Conservation (phyloP, 1,284 basidiomycete genomes). For the Tilletia horrida region DNA sequence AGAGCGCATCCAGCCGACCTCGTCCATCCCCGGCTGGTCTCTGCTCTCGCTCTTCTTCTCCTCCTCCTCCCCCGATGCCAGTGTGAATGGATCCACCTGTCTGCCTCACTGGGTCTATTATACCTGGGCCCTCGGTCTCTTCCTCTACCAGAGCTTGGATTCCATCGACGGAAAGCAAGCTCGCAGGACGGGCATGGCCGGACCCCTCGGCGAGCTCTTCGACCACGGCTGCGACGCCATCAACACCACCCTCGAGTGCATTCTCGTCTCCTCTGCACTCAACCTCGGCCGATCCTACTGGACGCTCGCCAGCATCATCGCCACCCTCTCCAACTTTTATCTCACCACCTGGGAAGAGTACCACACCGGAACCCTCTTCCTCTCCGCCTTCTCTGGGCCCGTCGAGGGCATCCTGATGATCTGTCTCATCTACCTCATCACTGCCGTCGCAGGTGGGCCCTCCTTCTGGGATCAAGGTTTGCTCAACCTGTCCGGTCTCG, state of each 20-base stretch:
- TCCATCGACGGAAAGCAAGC: constrained; percentile 94
- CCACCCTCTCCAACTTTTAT: constrained; percentile 89
- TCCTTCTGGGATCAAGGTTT: constrained; percentile 78
- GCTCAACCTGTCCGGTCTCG: constrained; percentile 65
- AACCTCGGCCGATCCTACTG: constrained; percentile 92
- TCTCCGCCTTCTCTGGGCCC: constrained; percentile 84
- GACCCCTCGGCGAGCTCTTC: constrained; percentile 92
- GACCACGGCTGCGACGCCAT: constrained; percentile 85
- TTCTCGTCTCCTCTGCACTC: constrained; percentile 57
- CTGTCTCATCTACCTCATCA: constrained; percentile 71
- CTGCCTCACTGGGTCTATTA: constrained; percentile 43
- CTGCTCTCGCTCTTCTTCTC: constrained; percentile 7
- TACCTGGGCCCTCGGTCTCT: constrained; percentile 82
- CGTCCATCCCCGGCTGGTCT: constrained; percentile 22
- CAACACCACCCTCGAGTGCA: constrained; percentile 69
- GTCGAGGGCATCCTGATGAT: constrained; percentile 94
- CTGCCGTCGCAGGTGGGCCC: constrained; percentile 59
- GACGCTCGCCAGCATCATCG: constrained; percentile 82
- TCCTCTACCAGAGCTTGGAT: constrained; percentile 86
- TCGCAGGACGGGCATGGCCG: constrained; percentile 87
- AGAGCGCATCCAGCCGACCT: constrained; percentile 26
- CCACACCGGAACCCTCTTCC: constrained; percentile 68
- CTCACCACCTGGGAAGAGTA: constrained; percentile 96
- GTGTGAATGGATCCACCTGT: constrained; percentile 9
- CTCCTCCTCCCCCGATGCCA: not conserved